These are phyloP conservation scores for Saccharomycopsis crataegensis DNA, from an alignment of 1,139 yeast species.

Conservation along the genomic window DNA sequence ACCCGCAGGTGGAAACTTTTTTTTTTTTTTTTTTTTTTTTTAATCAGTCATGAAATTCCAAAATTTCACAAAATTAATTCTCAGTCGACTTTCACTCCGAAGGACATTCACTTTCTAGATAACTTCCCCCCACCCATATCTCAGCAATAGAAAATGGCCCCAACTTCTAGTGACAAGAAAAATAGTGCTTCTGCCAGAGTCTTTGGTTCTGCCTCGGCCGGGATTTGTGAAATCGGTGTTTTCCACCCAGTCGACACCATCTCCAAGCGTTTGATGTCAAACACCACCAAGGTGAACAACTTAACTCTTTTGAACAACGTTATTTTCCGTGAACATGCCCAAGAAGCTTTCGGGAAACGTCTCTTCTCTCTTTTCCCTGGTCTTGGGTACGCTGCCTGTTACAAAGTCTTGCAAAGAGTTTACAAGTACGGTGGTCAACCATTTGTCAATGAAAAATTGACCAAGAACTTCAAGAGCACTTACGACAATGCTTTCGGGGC, in stretches of 20 bases:
- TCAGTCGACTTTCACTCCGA: too few relatives aligned
- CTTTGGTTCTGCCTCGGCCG: conserved; percentile 95
- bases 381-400: conserved; percentile 95
- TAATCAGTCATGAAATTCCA: neutral
- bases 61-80: too few relatives aligned
- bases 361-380: conserved; percentile 91
- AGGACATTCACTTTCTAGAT: too few relatives aligned
- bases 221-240: conserved; percentile 90
- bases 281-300: conserved; percentile 66
- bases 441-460: conserved; percentile 87
- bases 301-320: conserved; percentile 69
- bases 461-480: conserved; percentile 59
- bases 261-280: conserved; percentile 96
- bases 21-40: neutral
- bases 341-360: conserved; percentile 62
- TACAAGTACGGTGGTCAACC: conserved; percentile 99
- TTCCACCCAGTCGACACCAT: conserved; percentile 99
- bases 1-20: too few relatives aligned
- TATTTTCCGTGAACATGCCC: conserved; percentile 78
- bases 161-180: conserved; percentile 52
- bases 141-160: neutral
- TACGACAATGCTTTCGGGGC: conserved; percentile 80
- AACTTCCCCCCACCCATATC: neutral
- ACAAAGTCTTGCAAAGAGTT: conserved; percentile 93
- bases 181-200: conserved; percentile 89